Evolutionary conservation across 2,329 filamentous ascomycete genomes (phyloP).

Genomic region (Macrophomina pseudophaseolina): DNA sequence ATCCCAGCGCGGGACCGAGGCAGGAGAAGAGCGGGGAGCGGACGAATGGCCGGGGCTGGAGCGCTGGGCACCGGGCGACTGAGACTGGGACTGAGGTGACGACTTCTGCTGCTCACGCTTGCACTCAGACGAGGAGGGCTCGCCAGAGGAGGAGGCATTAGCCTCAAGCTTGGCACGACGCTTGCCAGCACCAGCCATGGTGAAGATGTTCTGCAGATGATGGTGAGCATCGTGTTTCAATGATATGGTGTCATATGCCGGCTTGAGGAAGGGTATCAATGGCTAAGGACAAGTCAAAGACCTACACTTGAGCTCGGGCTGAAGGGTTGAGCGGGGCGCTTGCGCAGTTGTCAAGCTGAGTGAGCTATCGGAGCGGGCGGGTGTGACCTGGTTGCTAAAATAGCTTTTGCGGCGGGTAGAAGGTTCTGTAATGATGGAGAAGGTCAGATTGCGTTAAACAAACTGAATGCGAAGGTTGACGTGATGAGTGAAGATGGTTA

Average conservation of each 20-base stretch:
- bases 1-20: slow-evolving; percentile 40
- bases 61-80: slow-evolving; percentile 22
- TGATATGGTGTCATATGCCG: not conserved
- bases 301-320: not conserved
- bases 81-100: not conserved
- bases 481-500: no score
- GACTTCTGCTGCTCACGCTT: not conserved
- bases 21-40: slow-evolving; percentile 33
- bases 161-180: slow-evolving; percentile 40
- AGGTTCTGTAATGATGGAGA: not conserved
- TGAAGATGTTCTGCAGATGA: not conserved
- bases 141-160: slow-evolving; percentile 35
- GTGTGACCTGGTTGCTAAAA: not conserved
- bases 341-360: not conserved
- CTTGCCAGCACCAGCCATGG: slow-evolving; percentile 48
- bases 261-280: not conserved
- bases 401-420: not conserved
- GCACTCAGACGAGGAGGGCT: slow-evolving; percentile 4
- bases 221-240: not conserved
- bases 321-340: not conserved
- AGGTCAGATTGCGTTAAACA: not conserved
- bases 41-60: slow-evolving; percentile 16
- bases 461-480: slow-evolving; percentile 37
- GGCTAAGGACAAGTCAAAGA: not conserved
- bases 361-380: not conserved